Evolutionary conservation across 2,329 filamentous ascomycete species (phyloP).

Genomic region (Beauveria sp.): DNA sequence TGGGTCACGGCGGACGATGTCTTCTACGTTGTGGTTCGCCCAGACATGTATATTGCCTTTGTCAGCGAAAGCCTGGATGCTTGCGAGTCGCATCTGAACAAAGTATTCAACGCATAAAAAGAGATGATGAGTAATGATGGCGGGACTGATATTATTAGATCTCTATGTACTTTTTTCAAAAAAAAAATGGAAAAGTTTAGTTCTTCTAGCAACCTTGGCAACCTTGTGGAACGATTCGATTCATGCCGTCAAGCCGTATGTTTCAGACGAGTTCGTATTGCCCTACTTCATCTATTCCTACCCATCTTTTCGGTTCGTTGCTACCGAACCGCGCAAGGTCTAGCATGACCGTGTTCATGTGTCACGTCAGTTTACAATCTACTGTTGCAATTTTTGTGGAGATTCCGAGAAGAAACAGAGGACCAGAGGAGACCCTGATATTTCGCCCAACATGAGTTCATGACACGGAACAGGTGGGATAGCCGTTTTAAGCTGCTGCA

Average conservation of each 20-base stretch:
- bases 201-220: too few species aligned
- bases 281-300: neutral
- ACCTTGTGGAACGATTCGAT: too few species aligned
- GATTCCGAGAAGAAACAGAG: too few species aligned
- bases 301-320: neutral
- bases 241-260: too few species aligned
- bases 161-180: neutral
- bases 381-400: too few species aligned
- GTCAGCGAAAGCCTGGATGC: neutral
- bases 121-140: neutral
- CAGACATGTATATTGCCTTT: constrained; percentile 32
- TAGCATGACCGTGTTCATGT: neutral
- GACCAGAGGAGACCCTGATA: neutral
- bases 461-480: constrained; percentile 1
- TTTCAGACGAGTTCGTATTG: too few species aligned
- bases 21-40: constrained; percentile 28
- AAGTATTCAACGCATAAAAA: neutral
- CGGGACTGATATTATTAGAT: neutral
- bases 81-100: neutral
- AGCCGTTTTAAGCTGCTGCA: constrained; percentile 53
- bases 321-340: neutral
- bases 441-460: neutral
- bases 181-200: too few species aligned
- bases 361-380: neutral
- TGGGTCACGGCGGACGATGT: constrained; percentile 20